Conservation (phyloP, 2,329 filamentous ascomycete species). For the Juglanconis oblonga region DNA sequence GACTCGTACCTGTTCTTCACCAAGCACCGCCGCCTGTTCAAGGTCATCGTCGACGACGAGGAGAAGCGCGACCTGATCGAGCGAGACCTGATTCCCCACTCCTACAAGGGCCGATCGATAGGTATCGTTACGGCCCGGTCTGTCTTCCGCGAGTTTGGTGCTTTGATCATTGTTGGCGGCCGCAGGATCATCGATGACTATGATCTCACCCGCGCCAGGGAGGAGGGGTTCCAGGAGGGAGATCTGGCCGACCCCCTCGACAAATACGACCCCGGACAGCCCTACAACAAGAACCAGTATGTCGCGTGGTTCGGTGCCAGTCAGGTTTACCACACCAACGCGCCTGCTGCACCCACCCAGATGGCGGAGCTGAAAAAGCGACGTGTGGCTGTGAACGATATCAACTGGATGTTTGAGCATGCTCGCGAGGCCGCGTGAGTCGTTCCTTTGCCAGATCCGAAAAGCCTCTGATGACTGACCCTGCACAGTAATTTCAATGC, state of each 20-base stretch:
- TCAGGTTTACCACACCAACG: conserved; percentile 85
- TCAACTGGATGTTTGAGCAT: conserved; percentile 97
- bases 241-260: conserved; percentile 91
- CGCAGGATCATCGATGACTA: conserved; percentile 88
- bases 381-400: conserved; percentile 83
- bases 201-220: conserved; percentile 70
- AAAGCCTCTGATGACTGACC: background rate
- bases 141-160: conserved; percentile 94
- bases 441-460: background rate
- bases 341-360: conserved; percentile 71
- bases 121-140: conserved; percentile 95
- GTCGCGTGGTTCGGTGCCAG: conserved; percentile 98
- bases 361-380: conserved; percentile 74
- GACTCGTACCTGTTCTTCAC: conserved; percentile 99
- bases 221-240: conserved; percentile 79
- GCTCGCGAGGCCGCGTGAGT: conserved; percentile 82
- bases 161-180: conserved; percentile 89
- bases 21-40: conserved; percentile 93
- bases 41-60: conserved; percentile 97
- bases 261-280: conserved; percentile 68
- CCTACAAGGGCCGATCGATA: conserved; percentile 96
- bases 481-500: conserved; percentile 75
- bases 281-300: conserved; percentile 99
- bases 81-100: conserved; percentile 91
- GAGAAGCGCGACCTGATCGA: conserved; percentile 97